Evolutionary conservation across 306 rosid genomes (phyloP).

Genomic region (Trichosanthes cucumerina): DNA sequence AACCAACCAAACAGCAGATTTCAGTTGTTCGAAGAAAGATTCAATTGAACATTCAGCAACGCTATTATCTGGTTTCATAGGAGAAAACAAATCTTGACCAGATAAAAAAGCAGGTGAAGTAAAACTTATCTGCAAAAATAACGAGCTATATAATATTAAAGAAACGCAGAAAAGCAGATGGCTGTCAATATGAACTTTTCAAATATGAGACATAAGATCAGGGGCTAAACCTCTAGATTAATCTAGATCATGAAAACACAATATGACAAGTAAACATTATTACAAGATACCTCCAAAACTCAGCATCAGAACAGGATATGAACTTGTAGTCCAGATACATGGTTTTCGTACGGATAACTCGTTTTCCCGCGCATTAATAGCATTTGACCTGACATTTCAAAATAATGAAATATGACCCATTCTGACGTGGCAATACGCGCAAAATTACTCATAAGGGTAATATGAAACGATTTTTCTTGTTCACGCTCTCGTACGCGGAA

Average conservation of each 20-base stretch:
- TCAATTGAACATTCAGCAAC: constrained; percentile 22
- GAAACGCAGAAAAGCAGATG: not conserved
- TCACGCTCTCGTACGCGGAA: too few species aligned
- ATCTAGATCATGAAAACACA: not conserved
- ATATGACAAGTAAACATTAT: not conserved
- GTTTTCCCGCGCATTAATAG: too few species aligned
- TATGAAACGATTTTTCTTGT: too few species aligned
- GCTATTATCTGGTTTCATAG: constrained; percentile 27
- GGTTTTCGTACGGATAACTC: too few species aligned
- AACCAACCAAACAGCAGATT: constrained; percentile 67
- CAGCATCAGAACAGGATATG: not conserved
- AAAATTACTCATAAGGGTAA: too few species aligned
- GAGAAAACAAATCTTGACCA: constrained; percentile 30
- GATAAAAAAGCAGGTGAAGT: constrained; percentile 77
- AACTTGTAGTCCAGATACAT: not conserved
- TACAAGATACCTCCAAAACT: not conserved
- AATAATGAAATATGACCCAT: too few species aligned
- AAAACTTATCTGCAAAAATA: constrained; percentile 36
- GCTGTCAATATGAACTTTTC: not conserved
- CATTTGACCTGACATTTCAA: too few species aligned
- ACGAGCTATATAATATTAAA: not conserved
- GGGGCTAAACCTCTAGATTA: not conserved
- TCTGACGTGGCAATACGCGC: too few species aligned
- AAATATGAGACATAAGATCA: not conserved
- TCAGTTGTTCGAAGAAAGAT: constrained; percentile 49